Evolutionary conservation across 73 alveolate species (phyloP).

Genomic region (Paramecium tetraurelia): DNA sequence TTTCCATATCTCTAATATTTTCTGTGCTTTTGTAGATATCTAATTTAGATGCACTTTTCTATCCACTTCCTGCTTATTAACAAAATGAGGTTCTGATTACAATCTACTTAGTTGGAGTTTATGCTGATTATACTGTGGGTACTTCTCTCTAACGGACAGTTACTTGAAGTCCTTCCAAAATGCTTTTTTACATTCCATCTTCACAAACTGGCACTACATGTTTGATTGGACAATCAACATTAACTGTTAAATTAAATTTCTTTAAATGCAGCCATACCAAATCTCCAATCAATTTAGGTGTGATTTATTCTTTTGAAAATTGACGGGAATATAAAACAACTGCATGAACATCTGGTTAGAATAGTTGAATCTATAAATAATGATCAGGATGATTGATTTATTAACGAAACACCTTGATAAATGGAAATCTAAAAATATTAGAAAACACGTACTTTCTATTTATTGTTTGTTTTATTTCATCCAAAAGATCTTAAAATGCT

Average conservation of each 20-base stretch:
- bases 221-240: conserved; percentile 19
- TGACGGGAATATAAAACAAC: not conserved
- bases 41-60: conserved; percentile 51
- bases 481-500: not conserved
- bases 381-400: not conserved
- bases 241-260: conserved; percentile 43
- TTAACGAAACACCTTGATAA: not conserved
- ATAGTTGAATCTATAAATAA: not conserved
- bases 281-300: conserved; percentile 26
- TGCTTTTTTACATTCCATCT: not conserved
- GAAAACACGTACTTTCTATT: not conserved
- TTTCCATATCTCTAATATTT: conserved; percentile 36
- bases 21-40: conserved; percentile 27
- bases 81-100: conserved; percentile 32
- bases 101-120: conserved; percentile 17
- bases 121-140: not conserved
- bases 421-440: conserved; percentile 8
- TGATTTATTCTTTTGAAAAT: not conserved
- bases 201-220: conserved; percentile 38
- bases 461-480: conserved; percentile 41
- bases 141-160: conserved; percentile 41
- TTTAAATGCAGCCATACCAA: not conserved
- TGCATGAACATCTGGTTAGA: not conserved
- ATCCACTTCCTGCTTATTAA: conserved; percentile 17
- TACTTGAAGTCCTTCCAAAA: conserved; percentile 23